Percentiles rank a stretch among this genome's conserved stretches.
phyloP scores from a whole-genome alignment of 768 basidiomycete genomes.

The Suillus clintonianus region DNA sequence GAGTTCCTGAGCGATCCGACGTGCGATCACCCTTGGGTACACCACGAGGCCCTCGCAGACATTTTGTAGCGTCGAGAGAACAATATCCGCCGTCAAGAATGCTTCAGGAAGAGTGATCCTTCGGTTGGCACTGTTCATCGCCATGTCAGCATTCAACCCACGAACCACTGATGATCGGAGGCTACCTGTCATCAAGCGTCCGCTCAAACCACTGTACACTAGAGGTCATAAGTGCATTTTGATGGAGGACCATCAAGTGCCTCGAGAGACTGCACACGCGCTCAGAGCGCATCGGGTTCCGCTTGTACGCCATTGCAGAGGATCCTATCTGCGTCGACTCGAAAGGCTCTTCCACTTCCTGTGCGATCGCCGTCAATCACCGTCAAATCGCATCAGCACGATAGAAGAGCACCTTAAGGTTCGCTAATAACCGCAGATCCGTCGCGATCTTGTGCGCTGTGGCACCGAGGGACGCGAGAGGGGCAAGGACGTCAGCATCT shows the following conservation, averaged over 20 bases:
- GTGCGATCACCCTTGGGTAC: conserved; percentile 92
- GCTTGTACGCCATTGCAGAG: conserved; percentile 98
- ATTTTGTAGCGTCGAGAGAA: conserved; percentile 93
- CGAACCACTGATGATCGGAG: conserved; percentile 1
- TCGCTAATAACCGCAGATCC: conserved; percentile 90
- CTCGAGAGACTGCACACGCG: conserved; percentile 95
- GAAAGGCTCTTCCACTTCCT: conserved; percentile 99
- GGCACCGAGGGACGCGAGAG: conserved; percentile 87
- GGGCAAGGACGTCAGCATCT: conserved; percentile 88
- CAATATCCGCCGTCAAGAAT: conserved; percentile 95
- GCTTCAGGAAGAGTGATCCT: conserved; percentile 96
- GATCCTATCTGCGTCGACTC: conserved; percentile 98
- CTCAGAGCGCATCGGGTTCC: conserved; percentile 99
- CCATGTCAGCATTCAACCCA: background rate
- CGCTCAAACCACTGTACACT: conserved; percentile 99
- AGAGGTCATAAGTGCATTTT: conserved; percentile 94
- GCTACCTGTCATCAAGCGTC: conserved; percentile 91
- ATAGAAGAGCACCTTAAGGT: conserved; percentile 66
- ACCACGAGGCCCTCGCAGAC: conserved; percentile 99
- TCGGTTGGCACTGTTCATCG: conserved; percentile 77
- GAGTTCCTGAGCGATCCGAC: conserved; percentile 90
- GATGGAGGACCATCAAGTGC: conserved; percentile 94
- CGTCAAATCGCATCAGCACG: background rate
- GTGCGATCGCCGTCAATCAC: background rate
- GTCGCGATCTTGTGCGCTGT: conserved; percentile 99